Conservation (phyloP, 768 basidiomycete genomes). For the Hemileccinum impolitum region DNA sequence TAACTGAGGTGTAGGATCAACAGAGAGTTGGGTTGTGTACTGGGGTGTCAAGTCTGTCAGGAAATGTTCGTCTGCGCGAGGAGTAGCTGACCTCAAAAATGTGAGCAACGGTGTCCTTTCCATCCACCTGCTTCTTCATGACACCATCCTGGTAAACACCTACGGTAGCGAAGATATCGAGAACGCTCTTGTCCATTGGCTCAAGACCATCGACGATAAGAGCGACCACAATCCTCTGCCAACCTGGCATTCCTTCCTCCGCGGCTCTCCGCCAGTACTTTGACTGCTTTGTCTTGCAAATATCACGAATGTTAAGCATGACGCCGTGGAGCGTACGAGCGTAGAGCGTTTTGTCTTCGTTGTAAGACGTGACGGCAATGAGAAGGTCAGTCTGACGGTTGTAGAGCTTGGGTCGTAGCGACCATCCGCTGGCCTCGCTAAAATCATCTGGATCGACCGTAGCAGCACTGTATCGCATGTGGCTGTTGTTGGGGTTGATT, state of each 20-base stretch:
- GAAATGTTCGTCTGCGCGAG: background rate
- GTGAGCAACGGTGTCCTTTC: slow-evolving; percentile 86
- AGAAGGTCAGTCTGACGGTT: slow-evolving; percentile 89
- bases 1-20: slow-evolving; percentile 86
- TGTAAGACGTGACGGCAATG: slow-evolving; percentile 92
- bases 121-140: slow-evolving; percentile 90
- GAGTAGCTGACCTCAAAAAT: slow-evolving; percentile 77
- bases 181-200: slow-evolving; percentile 91
- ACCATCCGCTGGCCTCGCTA: slow-evolving; percentile 73
- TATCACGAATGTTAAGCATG: slow-evolving; percentile 97
- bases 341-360: slow-evolving; percentile 90
- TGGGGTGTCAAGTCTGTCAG: slow-evolving; percentile 31
- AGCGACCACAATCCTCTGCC: slow-evolving; percentile 90
- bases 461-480: slow-evolving; percentile 94
- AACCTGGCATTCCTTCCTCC: slow-evolving; percentile 80
- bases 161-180: slow-evolving; percentile 85
- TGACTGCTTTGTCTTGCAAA: slow-evolving; percentile 92
- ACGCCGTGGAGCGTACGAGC: slow-evolving; percentile 91
- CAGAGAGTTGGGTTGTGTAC: slow-evolving; percentile 96
- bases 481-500: slow-evolving; percentile 33
- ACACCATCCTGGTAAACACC: slow-evolving; percentile 94
- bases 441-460: slow-evolving; percentile 93
- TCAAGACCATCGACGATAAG: slow-evolving; percentile 92
- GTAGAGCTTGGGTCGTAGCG: slow-evolving; percentile 79
- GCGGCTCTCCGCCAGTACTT: slow-evolving; percentile 86